Percentiles rank a stretch among this genome's conserved stretches.
Evolutionary conservation across 371 early-diverging fungal genomes (phyloP).

Genomic region (Mortierella sp.): DNA sequence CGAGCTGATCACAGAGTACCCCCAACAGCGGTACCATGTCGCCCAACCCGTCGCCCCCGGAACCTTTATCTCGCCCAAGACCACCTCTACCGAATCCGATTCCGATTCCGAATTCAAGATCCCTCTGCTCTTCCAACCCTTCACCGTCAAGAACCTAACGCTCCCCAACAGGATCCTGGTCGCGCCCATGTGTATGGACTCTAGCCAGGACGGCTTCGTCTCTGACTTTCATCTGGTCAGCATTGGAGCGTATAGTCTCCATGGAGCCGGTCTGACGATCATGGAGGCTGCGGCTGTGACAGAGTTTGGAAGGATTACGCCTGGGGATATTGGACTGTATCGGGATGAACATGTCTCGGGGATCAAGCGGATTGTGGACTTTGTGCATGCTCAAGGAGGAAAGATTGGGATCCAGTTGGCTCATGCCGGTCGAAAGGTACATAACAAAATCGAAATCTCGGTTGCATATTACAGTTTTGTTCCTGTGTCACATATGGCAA

Average conservation of each 20-base stretch:
- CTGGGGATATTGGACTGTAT: conserved; percentile 83
- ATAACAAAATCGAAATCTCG: too few relatives aligned
- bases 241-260: conserved; percentile 75
- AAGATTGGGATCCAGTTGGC: conserved; percentile 82
- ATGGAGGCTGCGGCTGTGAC: conserved; percentile 86
- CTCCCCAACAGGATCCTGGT: conserved; percentile 83
- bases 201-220: conserved; percentile 62
- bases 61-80: conserved; percentile 17
- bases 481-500: too few relatives aligned
- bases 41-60: conserved; percentile 25
- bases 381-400: conserved; percentile 72
- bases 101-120: conserved; percentile 18
- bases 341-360: conserved; percentile 79
- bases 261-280: conserved; percentile 81
- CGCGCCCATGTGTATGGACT: conserved; percentile 82
- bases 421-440: conserved; percentile 84
- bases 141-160: conserved; percentile 66
- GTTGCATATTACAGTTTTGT: background rate
- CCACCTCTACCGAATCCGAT: background rate
- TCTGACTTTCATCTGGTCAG: conserved; percentile 78
- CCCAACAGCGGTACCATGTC: conserved; percentile 20
- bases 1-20: conserved; percentile 12
- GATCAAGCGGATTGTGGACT: conserved; percentile 70
- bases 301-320: conserved; percentile 83
- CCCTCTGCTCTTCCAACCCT: conserved; percentile 71